Evolutionary conservation across 2,329 filamentous ascomycete genomes (phyloP).

Genomic region (Cytospora leucostoma): DNA sequence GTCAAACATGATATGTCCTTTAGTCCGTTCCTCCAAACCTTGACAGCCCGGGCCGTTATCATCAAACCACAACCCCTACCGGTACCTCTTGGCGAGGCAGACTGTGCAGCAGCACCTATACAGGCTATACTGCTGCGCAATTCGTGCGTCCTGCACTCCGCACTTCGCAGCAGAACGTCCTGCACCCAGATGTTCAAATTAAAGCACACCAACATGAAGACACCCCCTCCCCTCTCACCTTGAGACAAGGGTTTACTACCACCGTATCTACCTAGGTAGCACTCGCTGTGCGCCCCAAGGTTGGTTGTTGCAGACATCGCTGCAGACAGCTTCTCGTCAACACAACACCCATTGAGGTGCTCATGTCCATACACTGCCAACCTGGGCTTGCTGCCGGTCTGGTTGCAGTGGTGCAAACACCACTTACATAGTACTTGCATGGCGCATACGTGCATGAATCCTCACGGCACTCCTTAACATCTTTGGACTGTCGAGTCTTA

Average conservation of each 20-base stretch:
- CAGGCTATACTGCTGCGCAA: neutral
- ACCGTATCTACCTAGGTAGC: neutral
- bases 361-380: neutral
- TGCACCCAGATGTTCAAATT: neutral
- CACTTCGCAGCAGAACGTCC: neutral
- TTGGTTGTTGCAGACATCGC: too few species aligned
- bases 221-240: neutral
- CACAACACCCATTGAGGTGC: neutral
- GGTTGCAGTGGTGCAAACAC: neutral
- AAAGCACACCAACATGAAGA: neutral
- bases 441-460: neutral
- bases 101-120: neutral
- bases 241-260: neutral
- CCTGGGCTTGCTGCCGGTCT: neutral
- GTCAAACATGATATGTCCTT: too few species aligned
- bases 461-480: neutral
- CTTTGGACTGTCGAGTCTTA: neutral
- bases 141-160: neutral
- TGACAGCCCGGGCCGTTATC: too few species aligned
- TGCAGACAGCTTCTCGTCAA: neutral
- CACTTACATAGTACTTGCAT: neutral
- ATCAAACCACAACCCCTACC: too few species aligned
- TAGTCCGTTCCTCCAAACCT: too few species aligned
- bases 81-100: neutral
- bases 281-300: neutral